A percentile compares a stretch with the other conserved stretches of the same genome.
Evolutionary conservation across 2,329 filamentous ascomycete genomes (phyloP).

Genomic region (Hypoxylon rubiginosum): DNA sequence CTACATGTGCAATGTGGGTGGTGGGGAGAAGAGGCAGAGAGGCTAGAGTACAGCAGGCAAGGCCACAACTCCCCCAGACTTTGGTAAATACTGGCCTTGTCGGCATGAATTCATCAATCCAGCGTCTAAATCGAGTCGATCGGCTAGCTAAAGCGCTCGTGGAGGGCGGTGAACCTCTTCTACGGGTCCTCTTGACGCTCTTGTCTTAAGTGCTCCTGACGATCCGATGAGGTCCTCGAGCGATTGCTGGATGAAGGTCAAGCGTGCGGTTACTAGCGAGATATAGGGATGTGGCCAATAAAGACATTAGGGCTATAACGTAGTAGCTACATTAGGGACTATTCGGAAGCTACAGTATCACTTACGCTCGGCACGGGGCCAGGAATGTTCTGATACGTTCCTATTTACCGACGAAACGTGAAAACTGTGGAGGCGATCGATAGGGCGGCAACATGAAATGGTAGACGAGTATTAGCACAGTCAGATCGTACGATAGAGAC

Average conservation of each 20-base stretch:
- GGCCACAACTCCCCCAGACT: constrained; percentile 32
- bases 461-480: constrained; percentile 5
- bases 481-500: constrained; percentile 37
- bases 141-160: constrained; percentile 15
- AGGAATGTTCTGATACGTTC: constrained; percentile 16
- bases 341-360: constrained; percentile 35
- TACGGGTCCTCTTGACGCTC: constrained; percentile 27
- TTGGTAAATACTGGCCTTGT: constrained; percentile 27
- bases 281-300: constrained; percentile 27
- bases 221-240: constrained; percentile 15
- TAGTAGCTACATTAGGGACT: constrained; percentile 26
- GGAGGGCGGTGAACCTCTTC: constrained; percentile 20
- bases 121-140: constrained; percentile 16
- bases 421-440: constrained; percentile 14
- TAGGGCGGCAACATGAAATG: constrained; percentile 7
- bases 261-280: constrained; percentile 13
- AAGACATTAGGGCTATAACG: constrained; percentile 28
- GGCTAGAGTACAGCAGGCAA: constrained; percentile 25
- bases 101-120: constrained; percentile 23
- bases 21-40: constrained; percentile 7
- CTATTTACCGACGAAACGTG: constrained; percentile 20
- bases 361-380: constrained; percentile 18
- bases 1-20: neutral
- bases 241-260: constrained; percentile 13
- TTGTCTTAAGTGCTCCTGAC: constrained; percentile 26